A percentile compares a stretch with the other conserved stretches of the same genome.
Evolutionary conservation across 2,329 filamentous ascomycete species (phyloP).

Genomic region (Rutstroemia sp.): DNA sequence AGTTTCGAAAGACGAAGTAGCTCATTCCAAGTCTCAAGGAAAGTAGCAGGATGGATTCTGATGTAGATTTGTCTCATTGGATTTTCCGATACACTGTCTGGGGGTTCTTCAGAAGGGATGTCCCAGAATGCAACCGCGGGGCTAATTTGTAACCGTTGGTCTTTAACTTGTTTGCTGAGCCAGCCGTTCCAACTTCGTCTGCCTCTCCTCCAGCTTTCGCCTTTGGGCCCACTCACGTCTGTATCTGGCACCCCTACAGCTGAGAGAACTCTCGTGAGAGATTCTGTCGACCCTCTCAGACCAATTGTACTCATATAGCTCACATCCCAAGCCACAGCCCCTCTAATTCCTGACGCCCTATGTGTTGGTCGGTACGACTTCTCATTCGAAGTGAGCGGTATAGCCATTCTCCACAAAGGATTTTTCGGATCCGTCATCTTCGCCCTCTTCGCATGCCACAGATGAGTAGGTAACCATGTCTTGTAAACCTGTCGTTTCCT

Average conservation of each 20-base stretch:
- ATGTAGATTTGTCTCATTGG: conserved; percentile 49
- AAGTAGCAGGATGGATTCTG: conserved; percentile 76
- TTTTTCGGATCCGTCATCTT: conserved; percentile 74
- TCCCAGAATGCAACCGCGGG: conserved; percentile 74
- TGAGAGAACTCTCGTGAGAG: conserved; percentile 59
- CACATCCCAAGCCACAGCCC: conserved; percentile 83
- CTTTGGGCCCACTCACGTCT: conserved; percentile 54
- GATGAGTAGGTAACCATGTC: conserved; percentile 89
- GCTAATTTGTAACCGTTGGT: conserved; percentile 52
- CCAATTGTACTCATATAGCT: conserved; percentile 89
- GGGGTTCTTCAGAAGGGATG: conserved; percentile 18
- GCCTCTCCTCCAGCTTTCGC: conserved; percentile 63
- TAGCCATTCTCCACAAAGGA: conserved; percentile 82
- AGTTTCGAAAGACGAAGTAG: conserved; percentile 50
- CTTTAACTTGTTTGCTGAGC: conserved; percentile 49
- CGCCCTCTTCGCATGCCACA: conserved; percentile 89
- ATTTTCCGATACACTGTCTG: conserved; percentile 31
- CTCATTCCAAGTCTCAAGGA: conserved; percentile 57
- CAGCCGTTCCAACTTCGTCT: conserved; percentile 50
- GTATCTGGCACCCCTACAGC: conserved; percentile 55
- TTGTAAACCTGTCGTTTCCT: conserved; percentile 81
- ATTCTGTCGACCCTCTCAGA: conserved; percentile 58
- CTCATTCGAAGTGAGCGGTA: conserved; percentile 78
- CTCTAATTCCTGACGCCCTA: conserved; percentile 65
- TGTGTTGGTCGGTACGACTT: conserved; percentile 88